These are phyloP conservation scores for Plenodomus lindquistii DNA, from an alignment of 2,329 filamentous ascomycete species.

Conservation along the genomic window DNA sequence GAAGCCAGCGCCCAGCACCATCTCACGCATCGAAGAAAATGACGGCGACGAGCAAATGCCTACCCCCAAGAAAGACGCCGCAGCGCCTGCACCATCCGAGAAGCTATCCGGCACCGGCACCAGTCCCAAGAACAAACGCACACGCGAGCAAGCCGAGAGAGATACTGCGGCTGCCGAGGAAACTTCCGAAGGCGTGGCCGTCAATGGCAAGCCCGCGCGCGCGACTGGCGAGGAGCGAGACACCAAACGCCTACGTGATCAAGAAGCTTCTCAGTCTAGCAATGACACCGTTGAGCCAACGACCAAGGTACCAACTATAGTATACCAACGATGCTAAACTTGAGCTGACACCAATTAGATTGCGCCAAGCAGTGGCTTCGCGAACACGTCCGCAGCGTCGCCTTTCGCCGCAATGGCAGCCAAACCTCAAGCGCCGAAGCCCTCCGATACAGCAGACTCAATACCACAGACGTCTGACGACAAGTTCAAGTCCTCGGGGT, in stretches of 20 bases:
- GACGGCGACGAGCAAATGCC: slow-evolving; percentile 36
- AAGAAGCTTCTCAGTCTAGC: slow-evolving; percentile 26
- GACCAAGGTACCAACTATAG: slow-evolving; percentile 24
- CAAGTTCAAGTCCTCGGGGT: slow-evolving; percentile 57
- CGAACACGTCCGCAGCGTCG: slow-evolving; percentile 51
- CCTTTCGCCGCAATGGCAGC: slow-evolving; percentile 53
- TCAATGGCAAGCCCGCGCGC: slow-evolving; percentile 18
- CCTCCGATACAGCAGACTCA: slow-evolving; percentile 18
- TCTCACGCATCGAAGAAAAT: slow-evolving; percentile 34
- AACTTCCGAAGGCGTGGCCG: slow-evolving; percentile 12
- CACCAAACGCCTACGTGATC: slow-evolving; percentile 43
- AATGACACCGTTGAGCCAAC: slow-evolving; percentile 21
- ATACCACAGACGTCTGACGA: slow-evolving; percentile 47
- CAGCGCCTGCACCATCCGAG: slow-evolving; percentile 4
- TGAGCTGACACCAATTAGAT: slow-evolving; percentile 28
- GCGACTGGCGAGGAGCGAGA: slow-evolving; percentile 36
- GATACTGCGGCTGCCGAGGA: slow-evolving; percentile 12
- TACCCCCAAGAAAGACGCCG: slow-evolving; percentile 17
- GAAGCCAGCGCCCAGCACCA: slow-evolving; percentile 37
- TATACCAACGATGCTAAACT: not conserved
- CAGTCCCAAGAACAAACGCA: slow-evolving; percentile 57
- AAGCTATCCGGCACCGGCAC: slow-evolving; percentile 18
- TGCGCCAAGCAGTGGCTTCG: slow-evolving; percentile 47
- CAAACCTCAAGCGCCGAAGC: slow-evolving; percentile 36
- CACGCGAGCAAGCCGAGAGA: slow-evolving; percentile 39